Conservation (phyloP, 2,329 filamentous ascomycete species). For the Sclerotinia spermophila region DNA sequence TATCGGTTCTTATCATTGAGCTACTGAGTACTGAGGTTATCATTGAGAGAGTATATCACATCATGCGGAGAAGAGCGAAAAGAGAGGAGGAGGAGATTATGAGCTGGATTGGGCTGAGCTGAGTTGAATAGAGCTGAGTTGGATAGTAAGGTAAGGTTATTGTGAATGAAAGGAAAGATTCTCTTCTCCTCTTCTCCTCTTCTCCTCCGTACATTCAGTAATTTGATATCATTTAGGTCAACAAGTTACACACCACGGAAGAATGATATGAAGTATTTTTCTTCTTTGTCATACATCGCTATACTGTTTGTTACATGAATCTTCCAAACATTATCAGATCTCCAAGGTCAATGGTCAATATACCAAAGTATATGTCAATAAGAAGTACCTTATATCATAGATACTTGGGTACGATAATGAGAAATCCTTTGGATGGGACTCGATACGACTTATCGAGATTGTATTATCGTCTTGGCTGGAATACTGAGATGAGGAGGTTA, state of each 20-base stretch:
- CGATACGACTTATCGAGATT: neutral
- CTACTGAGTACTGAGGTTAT: too few relatives aligned
- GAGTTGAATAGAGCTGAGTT: neutral
- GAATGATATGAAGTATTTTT: neutral
- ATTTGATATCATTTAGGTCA: neutral
- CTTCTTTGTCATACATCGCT: neutral
- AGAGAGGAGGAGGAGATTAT: neutral
- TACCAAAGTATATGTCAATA: neutral
- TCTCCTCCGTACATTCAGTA: neutral
- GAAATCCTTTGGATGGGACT: neutral
- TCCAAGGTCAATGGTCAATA: neutral
- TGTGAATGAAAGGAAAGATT: neutral
- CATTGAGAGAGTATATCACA: neutral
- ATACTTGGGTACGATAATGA: neutral
- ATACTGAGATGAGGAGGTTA: neutral
- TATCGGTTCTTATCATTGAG: neutral
- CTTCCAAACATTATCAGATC: neutral
- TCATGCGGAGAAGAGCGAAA: neutral
- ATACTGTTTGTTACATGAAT: neutral
- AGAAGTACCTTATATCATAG: neutral
- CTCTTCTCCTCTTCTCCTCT: too few relatives aligned
- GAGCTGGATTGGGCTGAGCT: neutral
- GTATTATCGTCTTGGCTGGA: constrained; percentile 7
- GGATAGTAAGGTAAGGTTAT: neutral
- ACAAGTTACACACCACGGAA: neutral